Evolutionary conservation across 768 basidiomycete species (phyloP), one percentile per base, ranked within the genome.

Genomic region (Naganishia friedmannii): DNA sequence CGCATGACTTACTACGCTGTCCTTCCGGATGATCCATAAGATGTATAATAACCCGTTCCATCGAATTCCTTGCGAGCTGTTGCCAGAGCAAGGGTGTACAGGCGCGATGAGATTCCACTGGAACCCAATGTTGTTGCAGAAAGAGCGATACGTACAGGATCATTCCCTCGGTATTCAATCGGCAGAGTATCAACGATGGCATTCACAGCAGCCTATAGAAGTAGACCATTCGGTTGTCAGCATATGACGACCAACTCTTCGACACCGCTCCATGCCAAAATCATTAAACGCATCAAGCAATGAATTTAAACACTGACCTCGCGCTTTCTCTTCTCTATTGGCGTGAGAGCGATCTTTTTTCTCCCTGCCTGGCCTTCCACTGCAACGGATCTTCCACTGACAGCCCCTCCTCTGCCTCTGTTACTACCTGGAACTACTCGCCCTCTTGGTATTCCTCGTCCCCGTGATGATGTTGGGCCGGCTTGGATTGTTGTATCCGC

Each of bases 131-230:
- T 3, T 19, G 56, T 19, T 57, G 5, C 48, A 26, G 26, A n/a
- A 32, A 2, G 56, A 15, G 4, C 4, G 28, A 29, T 34, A 83
- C 89, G 67, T 77, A 91, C 92, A 1, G 90, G 89, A 81, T 95
- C 91, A 73, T 84, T 89, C 10, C 93, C 93, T 28, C 93, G 86
- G 78, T 93, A 97, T 80, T 95, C 93, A 15, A 97, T 84, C 0
- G 93, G 93, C 45, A 95, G 83, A 66, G 86, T 87, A 29, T 88
- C 85, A 19, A 94, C 85, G 19, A 91, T 85, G 69, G 86, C 87
- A 72, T 93, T 91, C n/a, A 83, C 78, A 29, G 74, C 68, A 1
- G 76, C 72, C 77, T 79, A 37, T 89, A 82, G 63, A 85, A 85
- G 71, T 2, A 19, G 29, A 17, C 15, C 2, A 42, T n/a, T 31